Evolutionary conservation across 2,329 filamentous ascomycete genomes (phyloP).

Genomic region (Pyrenophora graminea): DNA sequence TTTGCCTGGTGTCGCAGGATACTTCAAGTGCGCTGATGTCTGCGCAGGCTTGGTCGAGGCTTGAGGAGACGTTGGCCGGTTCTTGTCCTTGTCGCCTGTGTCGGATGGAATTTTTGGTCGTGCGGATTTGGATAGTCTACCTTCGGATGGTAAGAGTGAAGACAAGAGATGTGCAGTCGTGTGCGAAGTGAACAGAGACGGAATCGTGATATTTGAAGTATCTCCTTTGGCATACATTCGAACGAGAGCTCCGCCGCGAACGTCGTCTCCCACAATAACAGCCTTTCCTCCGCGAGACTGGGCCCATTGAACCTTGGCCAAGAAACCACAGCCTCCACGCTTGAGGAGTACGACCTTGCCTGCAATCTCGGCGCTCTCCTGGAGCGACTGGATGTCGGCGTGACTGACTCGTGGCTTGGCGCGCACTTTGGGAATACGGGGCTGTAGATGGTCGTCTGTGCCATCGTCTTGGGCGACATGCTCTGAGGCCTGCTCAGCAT

Average conservation of each 20-base stretch:
- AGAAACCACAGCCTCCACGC: slow-evolving; percentile 90
- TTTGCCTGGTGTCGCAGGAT: slow-evolving; percentile 12
- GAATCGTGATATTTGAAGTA: slow-evolving; percentile 92
- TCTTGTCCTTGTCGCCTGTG: neutral
- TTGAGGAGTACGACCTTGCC: slow-evolving; percentile 92
- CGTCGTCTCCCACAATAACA: slow-evolving; percentile 91
- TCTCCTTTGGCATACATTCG: slow-evolving; percentile 99
- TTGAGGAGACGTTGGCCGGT: neutral
- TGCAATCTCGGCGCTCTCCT: slow-evolving; percentile 88
- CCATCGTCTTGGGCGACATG: slow-evolving; percentile 63
- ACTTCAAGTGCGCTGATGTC: neutral
- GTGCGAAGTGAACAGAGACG: slow-evolving; percentile 90
- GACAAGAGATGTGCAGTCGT: slow-evolving; percentile 93
- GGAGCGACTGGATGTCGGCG: slow-evolving; percentile 87
- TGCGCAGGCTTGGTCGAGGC: neutral
- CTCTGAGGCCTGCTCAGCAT: neutral
- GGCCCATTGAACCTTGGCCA: slow-evolving; percentile 97
- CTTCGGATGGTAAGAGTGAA: slow-evolving; percentile 69
- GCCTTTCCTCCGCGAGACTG: slow-evolving; percentile 87
- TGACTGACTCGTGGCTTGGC: slow-evolving; percentile 54
- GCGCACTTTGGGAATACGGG: slow-evolving; percentile 28
- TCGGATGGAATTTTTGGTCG: neutral
- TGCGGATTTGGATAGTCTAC: neutral
- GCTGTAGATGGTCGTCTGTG: slow-evolving; percentile 80
- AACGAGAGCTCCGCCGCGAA: slow-evolving; percentile 83